Percentiles rank a stretch among this genome's conserved stretches.
These are phyloP conservation scores for Cryphonectria naterciae DNA, from an alignment of 2,329 filamentous ascomycete species.

Conservation along the genomic window DNA sequence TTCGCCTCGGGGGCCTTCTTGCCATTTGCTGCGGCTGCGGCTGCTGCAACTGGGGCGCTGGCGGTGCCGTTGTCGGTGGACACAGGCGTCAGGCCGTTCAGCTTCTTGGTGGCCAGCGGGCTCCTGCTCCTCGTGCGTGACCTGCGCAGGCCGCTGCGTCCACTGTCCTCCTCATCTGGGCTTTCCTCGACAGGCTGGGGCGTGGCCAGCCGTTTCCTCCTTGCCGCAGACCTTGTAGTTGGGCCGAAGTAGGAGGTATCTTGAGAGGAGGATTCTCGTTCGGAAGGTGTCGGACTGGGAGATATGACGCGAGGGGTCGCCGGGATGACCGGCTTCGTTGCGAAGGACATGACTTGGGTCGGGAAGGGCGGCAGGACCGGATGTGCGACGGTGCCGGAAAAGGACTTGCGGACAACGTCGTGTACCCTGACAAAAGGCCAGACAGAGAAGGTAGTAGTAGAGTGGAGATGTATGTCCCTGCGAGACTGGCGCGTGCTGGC, in stretches of 20 bases:
- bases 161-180: constrained; percentile 54
- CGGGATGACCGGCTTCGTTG: constrained; percentile 63
- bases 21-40: constrained; percentile 35
- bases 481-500: constrained; percentile 46
- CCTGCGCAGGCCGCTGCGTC: constrained; percentile 56
- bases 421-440: constrained; percentile 44
- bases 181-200: constrained; percentile 65
- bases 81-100: constrained; percentile 57
- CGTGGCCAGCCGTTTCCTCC: constrained; percentile 59
- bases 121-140: constrained; percentile 74
- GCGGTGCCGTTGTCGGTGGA: constrained; percentile 43
- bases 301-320: constrained; percentile 86
- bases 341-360: constrained; percentile 54
- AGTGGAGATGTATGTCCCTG: constrained; percentile 57
- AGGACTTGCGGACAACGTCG: constrained; percentile 52
- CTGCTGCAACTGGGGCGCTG: constrained; percentile 12
- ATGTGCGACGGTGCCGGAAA: constrained; percentile 60
- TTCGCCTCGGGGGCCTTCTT: constrained; percentile 48
- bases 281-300: constrained; percentile 77
- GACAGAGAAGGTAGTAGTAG: constrained; percentile 30
- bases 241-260: constrained; percentile 69
- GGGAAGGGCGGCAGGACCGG: constrained; percentile 65
- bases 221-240: constrained; percentile 74
- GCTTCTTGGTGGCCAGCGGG: constrained; percentile 58
- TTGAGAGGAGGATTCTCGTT: constrained; percentile 55